These are phyloP conservation scores for Cutaneotrichosporon sp. DNA, from an alignment of 1,284 basidiomycete species.

Conservation along the genomic window DNA sequence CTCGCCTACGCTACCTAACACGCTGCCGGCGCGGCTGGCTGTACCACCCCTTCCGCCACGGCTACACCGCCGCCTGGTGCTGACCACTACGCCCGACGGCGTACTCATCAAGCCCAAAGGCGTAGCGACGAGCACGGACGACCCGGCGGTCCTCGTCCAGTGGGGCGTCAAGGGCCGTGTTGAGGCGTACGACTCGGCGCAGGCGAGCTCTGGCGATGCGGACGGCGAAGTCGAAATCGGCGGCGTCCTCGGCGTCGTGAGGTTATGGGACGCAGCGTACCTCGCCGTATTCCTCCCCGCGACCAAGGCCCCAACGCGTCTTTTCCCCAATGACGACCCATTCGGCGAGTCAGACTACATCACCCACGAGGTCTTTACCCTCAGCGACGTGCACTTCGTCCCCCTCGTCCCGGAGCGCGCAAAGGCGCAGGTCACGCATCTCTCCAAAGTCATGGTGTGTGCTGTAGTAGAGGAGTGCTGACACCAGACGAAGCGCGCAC, in stretches of 20 bases:
- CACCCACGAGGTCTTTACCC: slow-evolving; percentile 30
- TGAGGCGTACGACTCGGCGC: slow-evolving; percentile 15
- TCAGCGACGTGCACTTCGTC: slow-evolving; percentile 37
- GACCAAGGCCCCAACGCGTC: slow-evolving; percentile 18
- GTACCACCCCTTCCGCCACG: slow-evolving; percentile 42
- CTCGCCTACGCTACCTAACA: slow-evolving; percentile 5
- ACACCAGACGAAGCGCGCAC: slow-evolving; percentile 18
- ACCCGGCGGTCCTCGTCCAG: slow-evolving; percentile 25
- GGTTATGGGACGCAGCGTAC: slow-evolving; percentile 47
- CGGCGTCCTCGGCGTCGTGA: slow-evolving; percentile 42
- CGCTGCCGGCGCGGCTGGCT: slow-evolving; percentile 36
- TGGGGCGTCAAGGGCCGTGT: slow-evolving; percentile 42
- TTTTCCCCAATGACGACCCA: slow-evolving; percentile 28
- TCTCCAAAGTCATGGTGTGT: slow-evolving; percentile 23
- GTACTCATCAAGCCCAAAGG: slow-evolving; percentile 27
- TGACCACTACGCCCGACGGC: slow-evolving; percentile 25
- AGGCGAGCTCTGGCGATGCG: slow-evolving; percentile 7
- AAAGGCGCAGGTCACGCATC: slow-evolving; percentile 14
- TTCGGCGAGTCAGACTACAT: slow-evolving; percentile 7
- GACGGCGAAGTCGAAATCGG: slow-evolving; percentile 34
- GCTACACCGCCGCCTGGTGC: slow-evolving; percentile 33
- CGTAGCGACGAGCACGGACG: neutral
- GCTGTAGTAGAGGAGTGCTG: neutral
- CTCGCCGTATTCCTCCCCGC: slow-evolving; percentile 43
- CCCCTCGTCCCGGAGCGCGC: slow-evolving; percentile 32